Percentiles rank a stretch among this genome's conserved stretches.
phyloP scores from a whole-genome alignment of 345 rosid genomes.

The Salix exigua region DNA sequence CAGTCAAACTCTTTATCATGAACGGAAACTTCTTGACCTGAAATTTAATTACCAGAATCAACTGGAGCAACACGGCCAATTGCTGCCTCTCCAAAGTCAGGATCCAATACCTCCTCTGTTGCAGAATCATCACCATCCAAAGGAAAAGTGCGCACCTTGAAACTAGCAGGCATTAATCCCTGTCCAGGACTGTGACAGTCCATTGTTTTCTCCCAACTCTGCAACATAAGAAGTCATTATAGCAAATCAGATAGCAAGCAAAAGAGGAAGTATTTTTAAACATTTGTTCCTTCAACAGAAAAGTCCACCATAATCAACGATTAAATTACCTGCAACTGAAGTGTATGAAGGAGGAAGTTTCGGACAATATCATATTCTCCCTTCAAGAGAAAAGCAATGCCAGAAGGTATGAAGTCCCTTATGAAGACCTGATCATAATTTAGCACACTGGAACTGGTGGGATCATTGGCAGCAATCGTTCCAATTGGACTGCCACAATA shows the following conservation, averaged over 20 bases:
- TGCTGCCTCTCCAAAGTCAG: conserved; percentile 95
- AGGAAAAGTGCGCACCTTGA: conserved; percentile 83
- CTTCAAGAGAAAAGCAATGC: conserved; percentile 30
- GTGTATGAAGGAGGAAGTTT: conserved; percentile 28
- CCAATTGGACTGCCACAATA: conserved; percentile 81
- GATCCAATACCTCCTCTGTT: conserved; percentile 86
- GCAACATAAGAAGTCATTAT: not conserved
- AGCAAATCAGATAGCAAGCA: not conserved
- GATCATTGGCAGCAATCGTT: conserved; percentile 90
- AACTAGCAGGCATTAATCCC: conserved; percentile 96
- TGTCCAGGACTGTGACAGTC: conserved; percentile 97
- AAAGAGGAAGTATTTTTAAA: not conserved
- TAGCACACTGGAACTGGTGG: conserved; percentile 49
- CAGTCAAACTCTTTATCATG: not conserved
- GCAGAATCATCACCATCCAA: conserved; percentile 76
- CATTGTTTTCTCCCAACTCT: conserved; percentile 99
- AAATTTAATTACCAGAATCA: conserved; percentile 60
- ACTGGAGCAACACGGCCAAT: conserved; percentile 99
- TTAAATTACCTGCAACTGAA: conserved; percentile 27
- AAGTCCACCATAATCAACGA: not conserved
- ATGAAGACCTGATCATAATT: conserved; percentile 73
- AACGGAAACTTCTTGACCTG: not conserved
- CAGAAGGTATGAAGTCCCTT: conserved; percentile 32
- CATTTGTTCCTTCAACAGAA: not conserved
- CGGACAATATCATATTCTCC: conserved; percentile 33